These are phyloP conservation scores for Citrullus mucosospermus DNA, from an alignment of 306 rosid species.

Conservation along the genomic window DNA sequence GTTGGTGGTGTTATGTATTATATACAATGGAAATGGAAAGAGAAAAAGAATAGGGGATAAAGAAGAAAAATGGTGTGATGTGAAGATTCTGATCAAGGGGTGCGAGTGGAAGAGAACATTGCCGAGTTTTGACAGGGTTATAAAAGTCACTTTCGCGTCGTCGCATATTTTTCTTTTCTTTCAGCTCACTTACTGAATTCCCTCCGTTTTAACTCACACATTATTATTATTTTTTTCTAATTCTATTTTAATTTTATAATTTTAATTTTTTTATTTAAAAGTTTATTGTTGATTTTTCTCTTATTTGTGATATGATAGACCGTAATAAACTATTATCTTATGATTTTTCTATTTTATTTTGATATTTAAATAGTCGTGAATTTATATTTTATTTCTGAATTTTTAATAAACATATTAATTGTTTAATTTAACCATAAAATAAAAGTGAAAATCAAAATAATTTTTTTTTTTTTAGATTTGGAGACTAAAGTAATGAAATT, in stretches of 20 bases:
- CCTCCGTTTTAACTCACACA: neutral
- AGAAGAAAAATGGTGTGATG: neutral
- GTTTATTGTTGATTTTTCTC: too few relatives aligned
- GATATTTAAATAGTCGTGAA: too few relatives aligned
- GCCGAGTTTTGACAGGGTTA: conserved; percentile 9
- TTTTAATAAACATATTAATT: too few relatives aligned
- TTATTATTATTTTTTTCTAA: neutral
- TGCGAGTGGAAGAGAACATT: conserved; percentile 7
- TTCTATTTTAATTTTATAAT: neutral
- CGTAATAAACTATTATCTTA: too few relatives aligned
- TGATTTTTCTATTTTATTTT: too few relatives aligned
- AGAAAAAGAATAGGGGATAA: neutral
- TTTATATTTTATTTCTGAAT: too few relatives aligned
- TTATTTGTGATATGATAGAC: too few relatives aligned
- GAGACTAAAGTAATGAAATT: too few relatives aligned
- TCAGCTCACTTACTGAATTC: neutral
- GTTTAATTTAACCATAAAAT: too few relatives aligned
- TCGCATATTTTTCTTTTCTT: neutral
- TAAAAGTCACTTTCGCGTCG: conserved; percentile 7
- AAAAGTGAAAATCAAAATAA: too few relatives aligned
- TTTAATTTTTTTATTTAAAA: neutral
- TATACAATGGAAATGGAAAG: neutral
- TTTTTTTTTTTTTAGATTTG: too few relatives aligned
- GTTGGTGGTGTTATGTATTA: neutral
- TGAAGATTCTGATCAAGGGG: conserved; percentile 3